Conservation (phyloP, 192 early-diverging fungal genomes). For the Podila clonocystis region DNA sequence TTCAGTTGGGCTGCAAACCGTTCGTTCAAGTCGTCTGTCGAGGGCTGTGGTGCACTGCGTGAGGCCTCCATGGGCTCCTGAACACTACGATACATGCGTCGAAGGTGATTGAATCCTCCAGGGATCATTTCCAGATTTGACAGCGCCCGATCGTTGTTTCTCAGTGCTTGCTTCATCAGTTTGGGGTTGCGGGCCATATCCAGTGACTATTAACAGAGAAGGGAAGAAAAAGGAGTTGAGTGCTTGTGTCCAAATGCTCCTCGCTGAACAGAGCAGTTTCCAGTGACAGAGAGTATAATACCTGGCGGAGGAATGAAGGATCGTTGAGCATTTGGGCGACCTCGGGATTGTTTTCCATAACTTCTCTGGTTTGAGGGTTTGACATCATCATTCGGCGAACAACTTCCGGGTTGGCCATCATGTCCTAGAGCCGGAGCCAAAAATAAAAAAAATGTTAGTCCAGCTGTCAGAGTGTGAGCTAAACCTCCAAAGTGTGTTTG, state of each 20-base stretch:
- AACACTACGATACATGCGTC: conserved; percentile 64
- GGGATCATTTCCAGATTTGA: conserved; percentile 72
- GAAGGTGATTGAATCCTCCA: conserved; percentile 72
- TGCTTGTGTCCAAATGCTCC: neutral
- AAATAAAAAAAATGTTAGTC: conserved; percentile 8
- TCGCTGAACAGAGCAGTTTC: neutral
- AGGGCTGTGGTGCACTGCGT: conserved; percentile 37
- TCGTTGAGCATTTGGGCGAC: conserved; percentile 71
- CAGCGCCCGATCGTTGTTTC: conserved; percentile 74
- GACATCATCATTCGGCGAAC: conserved; percentile 70
- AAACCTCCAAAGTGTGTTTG: neutral
- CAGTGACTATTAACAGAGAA: conserved; percentile 38
- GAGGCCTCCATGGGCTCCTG: conserved; percentile 69
- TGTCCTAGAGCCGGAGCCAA: conserved; percentile 27
- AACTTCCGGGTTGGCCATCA: conserved; percentile 61
- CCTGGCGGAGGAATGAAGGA: conserved; percentile 68
- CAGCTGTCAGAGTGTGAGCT: too few relatives aligned
- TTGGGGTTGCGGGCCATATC: conserved; percentile 67
- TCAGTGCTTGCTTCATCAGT: conserved; percentile 67
- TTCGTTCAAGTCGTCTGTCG: conserved; percentile 62
- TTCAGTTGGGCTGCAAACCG: conserved; percentile 63
- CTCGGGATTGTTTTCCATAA: conserved; percentile 72
- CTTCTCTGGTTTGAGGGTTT: conserved; percentile 64
- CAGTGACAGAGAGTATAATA: conserved; percentile 4
- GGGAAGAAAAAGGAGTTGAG: neutral